Evolutionary conservation across 805 yeast genomes (phyloP).

Genomic region (Schwanniomyces yamadae): DNA sequence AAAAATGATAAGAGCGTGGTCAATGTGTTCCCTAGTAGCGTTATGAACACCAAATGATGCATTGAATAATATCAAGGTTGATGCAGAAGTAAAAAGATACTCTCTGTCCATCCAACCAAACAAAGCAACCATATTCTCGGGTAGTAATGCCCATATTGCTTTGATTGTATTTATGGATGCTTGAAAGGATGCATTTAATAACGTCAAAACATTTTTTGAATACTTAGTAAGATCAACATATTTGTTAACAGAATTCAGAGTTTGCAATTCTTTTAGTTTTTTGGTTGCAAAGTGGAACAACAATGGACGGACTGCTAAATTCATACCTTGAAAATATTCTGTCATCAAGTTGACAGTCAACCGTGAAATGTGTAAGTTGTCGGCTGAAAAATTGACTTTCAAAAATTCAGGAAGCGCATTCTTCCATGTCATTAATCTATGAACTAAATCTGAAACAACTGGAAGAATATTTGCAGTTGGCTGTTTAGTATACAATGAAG

Average conservation of each 20-base stretch:
- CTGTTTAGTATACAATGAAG: slow-evolving; percentile 69
- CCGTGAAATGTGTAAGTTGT: slow-evolving; percentile 58
- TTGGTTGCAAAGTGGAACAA: slow-evolving; percentile 73
- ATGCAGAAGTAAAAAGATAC: slow-evolving; percentile 73
- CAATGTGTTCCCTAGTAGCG: slow-evolving; percentile 67
- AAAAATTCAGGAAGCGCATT: slow-evolving; percentile 61
- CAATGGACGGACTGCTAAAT: slow-evolving; percentile 74
- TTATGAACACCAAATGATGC: slow-evolving; percentile 82
- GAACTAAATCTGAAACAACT: slow-evolving; percentile 66
- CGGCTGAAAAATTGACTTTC: slow-evolving; percentile 58
- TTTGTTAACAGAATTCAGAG: slow-evolving; percentile 41
- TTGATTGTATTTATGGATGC: slow-evolving; percentile 76
- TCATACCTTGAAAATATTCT: slow-evolving; percentile 80
- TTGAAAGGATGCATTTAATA: slow-evolving; percentile 74
- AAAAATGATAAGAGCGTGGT: slow-evolving; percentile 67
- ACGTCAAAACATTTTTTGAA: slow-evolving; percentile 64
- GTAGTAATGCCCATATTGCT: slow-evolving; percentile 70
- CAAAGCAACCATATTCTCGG: slow-evolving; percentile 78
- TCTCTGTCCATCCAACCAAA: slow-evolving; percentile 89
- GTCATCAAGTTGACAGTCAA: slow-evolving; percentile 73
- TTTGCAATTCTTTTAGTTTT: slow-evolving; percentile 52
- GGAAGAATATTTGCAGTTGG: slow-evolving; percentile 77
- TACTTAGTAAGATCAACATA: slow-evolving; percentile 66
- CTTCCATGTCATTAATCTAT: slow-evolving; percentile 66
- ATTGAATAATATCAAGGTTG: slow-evolving; percentile 69